Evolutionary conservation across 2,329 filamentous ascomycete genomes (phyloP).

Genomic region (Botryotinia convoluta): DNA sequence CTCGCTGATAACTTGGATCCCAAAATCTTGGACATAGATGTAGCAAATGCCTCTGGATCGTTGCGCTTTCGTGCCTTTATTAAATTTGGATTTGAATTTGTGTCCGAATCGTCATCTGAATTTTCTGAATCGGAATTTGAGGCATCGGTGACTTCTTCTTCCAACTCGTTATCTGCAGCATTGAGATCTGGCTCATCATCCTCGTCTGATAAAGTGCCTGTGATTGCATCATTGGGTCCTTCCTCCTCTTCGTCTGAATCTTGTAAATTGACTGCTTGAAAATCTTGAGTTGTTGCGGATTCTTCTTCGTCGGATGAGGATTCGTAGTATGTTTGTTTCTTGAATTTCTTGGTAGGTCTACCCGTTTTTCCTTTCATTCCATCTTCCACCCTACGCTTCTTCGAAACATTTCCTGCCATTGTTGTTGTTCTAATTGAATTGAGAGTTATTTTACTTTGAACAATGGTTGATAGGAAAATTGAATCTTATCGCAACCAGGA

Average conservation of each 20-base stretch:
- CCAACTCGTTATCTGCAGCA: slow-evolving; percentile 24
- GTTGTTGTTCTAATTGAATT: slow-evolving; percentile 23
- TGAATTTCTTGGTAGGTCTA: slow-evolving; percentile 55
- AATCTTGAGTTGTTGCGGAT: slow-evolving; percentile 41
- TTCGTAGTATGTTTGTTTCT: slow-evolving; percentile 62
- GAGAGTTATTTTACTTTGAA: not conserved
- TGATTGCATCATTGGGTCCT: slow-evolving; percentile 33
- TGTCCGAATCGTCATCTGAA: slow-evolving; percentile 38
- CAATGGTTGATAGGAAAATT: slow-evolving; percentile 1
- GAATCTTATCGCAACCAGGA: slow-evolving; percentile 17
- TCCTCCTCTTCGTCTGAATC: slow-evolving; percentile 40
- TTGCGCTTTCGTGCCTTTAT: slow-evolving; percentile 75
- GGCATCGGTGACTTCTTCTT: slow-evolving; percentile 40
- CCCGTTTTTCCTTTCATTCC: slow-evolving; percentile 50
- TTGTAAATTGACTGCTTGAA: slow-evolving; percentile 49
- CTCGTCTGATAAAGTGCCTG: slow-evolving; percentile 30
- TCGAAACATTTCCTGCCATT: slow-evolving; percentile 39
- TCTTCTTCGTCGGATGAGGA: slow-evolving; percentile 52
- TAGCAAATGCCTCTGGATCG: slow-evolving; percentile 87
- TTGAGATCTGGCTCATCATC: slow-evolving; percentile 31
- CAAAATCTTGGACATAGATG: slow-evolving; percentile 89
- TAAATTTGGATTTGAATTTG: slow-evolving; percentile 44
- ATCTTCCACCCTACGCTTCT: slow-evolving; percentile 60
- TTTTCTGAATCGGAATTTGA: slow-evolving; percentile 39
- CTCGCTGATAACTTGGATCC: slow-evolving; percentile 80